These are phyloP conservation scores for Fusarium sp. DNA, from an alignment of 2,329 filamentous ascomycete species.

Conservation along the genomic window DNA sequence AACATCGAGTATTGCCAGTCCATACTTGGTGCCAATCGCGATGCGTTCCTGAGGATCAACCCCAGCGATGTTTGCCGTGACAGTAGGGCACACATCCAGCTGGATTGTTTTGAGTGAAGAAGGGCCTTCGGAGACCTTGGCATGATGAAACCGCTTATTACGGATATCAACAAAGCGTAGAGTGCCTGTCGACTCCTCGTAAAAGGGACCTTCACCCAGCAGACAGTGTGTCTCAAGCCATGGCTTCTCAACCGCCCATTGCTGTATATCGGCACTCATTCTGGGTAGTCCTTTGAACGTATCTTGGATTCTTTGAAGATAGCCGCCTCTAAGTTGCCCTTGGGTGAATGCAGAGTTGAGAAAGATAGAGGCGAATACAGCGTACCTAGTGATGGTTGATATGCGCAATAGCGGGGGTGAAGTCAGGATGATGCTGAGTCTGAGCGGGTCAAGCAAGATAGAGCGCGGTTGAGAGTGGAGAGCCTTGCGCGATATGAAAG, in stretches of 20 bases:
- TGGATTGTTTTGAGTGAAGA: constrained; percentile 70
- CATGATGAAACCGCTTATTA: constrained; percentile 76
- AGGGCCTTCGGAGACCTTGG: constrained; percentile 73
- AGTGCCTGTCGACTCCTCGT: constrained; percentile 71
- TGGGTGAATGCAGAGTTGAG: background rate
- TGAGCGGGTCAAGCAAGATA: constrained; percentile 20
- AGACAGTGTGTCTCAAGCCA: constrained; percentile 71
- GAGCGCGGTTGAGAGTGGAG: constrained; percentile 13
- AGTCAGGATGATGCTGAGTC: constrained; percentile 22
- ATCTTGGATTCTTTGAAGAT: background rate
- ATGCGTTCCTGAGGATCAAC: constrained; percentile 71
- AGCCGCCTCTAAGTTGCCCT: background rate
- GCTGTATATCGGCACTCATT: constrained; percentile 55
- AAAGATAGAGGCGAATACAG: background rate
- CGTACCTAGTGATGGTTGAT: background rate
- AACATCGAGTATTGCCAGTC: constrained; percentile 81
- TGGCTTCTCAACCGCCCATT: constrained; percentile 63
- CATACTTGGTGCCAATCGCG: constrained; percentile 82
- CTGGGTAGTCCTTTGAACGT: background rate
- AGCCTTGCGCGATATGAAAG: background rate
- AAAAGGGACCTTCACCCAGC: constrained; percentile 80
- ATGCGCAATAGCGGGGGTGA: constrained; percentile 24
- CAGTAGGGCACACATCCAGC: constrained; percentile 66
- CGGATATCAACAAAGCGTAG: constrained; percentile 88
- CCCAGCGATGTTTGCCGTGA: constrained; percentile 83